Evolutionary conservation across 129 eudicot genomes (phyloP).

Genomic region (Arctium minus): DNA sequence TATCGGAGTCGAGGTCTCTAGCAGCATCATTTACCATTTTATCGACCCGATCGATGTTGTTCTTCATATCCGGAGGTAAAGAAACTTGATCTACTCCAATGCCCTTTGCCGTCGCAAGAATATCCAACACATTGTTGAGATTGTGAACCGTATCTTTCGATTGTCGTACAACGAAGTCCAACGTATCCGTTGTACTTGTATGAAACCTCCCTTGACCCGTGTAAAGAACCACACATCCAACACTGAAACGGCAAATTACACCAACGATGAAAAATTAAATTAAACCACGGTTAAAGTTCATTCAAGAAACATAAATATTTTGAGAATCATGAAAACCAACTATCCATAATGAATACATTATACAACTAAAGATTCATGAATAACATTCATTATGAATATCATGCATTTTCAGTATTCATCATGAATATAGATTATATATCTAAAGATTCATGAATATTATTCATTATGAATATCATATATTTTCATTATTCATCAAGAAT

Average conservation of each 20-base stretch:
- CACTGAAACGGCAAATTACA: slow-evolving; percentile 39
- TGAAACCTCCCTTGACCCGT: slow-evolving; percentile 88
- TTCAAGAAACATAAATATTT: neutral
- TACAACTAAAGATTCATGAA: no score
- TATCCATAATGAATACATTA: neutral
- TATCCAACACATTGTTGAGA: slow-evolving; percentile 60
- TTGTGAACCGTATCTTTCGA: slow-evolving; percentile 55
- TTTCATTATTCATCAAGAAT: neutral
- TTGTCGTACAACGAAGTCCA: slow-evolving; percentile 59
- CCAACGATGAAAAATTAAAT: neutral
- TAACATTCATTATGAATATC: no score
- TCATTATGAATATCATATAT: neutral
- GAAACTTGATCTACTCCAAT: slow-evolving; percentile 44
- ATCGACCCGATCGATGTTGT: slow-evolving; percentile 55
- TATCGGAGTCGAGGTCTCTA: slow-evolving; percentile 48
- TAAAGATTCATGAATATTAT: neutral
- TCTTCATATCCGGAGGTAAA: slow-evolving; percentile 59
- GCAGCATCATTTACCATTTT: slow-evolving; percentile 51
- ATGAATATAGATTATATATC: neutral
- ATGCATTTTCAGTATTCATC: neutral
- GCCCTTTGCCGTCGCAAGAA: slow-evolving; percentile 59
- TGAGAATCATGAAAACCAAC: neutral
- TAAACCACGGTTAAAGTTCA: neutral
- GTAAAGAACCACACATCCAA: slow-evolving; percentile 70
- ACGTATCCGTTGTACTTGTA: slow-evolving; percentile 46